Evolutionary conservation across 2,329 filamentous ascomycete species (phyloP), one percentile per base, ranked within the genome.

Genomic region (Allantophomopsis lycopodina): DNA sequence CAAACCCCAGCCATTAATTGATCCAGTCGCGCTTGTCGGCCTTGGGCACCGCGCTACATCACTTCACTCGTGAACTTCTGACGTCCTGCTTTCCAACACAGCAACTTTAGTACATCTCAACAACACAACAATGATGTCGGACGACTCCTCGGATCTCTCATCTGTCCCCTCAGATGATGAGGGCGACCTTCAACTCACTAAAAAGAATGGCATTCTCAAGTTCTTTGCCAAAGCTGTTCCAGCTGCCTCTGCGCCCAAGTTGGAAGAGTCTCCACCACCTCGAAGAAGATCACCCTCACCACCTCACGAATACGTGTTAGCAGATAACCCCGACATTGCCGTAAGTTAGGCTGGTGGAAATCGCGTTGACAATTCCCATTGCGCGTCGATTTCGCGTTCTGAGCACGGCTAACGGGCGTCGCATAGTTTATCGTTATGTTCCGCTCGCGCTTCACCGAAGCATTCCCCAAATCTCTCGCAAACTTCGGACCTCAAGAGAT

Each of bases 361-460:
- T 59, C 61, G 62, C 63, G 62, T 64, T 50, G 41, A 41, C 17
- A 38, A 39, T 28, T 28, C 11, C 23, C 23, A 28, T 28, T 28
- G 23, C 23, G 23, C 71, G 71, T 69, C 47, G 47, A 49, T 48
- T 56, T 48, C 50, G 50, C 52, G 44, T 42, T 41, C 44, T 42
- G 43, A 40, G 47, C 46, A 5, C 45, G 42, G 40, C 45, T 53
- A 55, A 48, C 55, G 8, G 42, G 51, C 60, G 62, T 54, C 50
- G 50, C 49, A 45, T 53, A 95, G 86, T 95, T 98, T 63, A 84
- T 98, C 60, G 86, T 96, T 50, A 95, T 94, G 85, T 98, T 96
- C 63, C 79, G 89, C 59, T 83, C 83, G 60, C 85, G 91, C 55
- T 96, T 98, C 61, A 79, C 73, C 62, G 87, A 94, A 44, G 82